A percentile compares a stretch with the other conserved stretches of the same genome.
These are phyloP conservation scores for Vigna mungo DNA, from an alignment of 306 rosid species.

Conservation along the genomic window DNA sequence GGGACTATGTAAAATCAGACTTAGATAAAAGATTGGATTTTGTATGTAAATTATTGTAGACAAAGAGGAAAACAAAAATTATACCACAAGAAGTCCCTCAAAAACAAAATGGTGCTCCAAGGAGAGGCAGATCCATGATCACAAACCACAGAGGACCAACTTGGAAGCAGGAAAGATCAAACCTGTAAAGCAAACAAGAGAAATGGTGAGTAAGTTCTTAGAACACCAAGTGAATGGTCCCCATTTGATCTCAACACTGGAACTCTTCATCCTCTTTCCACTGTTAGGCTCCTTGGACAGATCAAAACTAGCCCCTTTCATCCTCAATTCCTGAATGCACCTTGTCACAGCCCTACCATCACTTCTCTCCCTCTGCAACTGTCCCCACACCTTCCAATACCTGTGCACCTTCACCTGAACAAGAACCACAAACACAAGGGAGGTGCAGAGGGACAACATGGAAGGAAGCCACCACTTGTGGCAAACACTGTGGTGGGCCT, in stretches of 20 bases:
- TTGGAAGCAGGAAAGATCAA: conserved; percentile 68
- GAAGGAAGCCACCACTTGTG: conserved; percentile 86
- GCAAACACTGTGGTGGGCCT: conserved; percentile 37
- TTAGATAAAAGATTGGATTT: too few species aligned
- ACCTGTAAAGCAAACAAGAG: conserved; percentile 74
- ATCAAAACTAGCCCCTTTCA: conserved; percentile 92
- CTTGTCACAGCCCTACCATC: conserved; percentile 61
- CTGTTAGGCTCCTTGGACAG: conserved; percentile 65
- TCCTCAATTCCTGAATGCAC: conserved; percentile 83
- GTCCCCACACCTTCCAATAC: conserved; percentile 77
- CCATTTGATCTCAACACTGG: conserved; percentile 92
- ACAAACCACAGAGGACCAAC: conserved; percentile 69
- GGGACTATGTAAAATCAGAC: too few species aligned
- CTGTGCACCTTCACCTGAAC: conserved; percentile 63
- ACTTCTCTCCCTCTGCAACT: conserved; percentile 63
- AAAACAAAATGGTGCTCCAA: conserved; percentile 2
- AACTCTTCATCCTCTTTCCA: conserved; percentile 88
- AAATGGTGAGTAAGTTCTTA: conserved; percentile 54
- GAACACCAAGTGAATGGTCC: conserved; percentile 65
- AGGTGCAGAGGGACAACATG: conserved; percentile 57
- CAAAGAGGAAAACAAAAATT: not conserved
- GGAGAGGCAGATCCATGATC: conserved; percentile 18
- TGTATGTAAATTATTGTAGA: not conserved
- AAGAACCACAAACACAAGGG: conserved; percentile 59
- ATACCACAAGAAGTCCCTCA: conserved; percentile 39